Percentiles rank a stretch among this genome's conserved stretches.
Conservation (phyloP, 306 rosid species). For the Cicer pinnatifidum region DNA sequence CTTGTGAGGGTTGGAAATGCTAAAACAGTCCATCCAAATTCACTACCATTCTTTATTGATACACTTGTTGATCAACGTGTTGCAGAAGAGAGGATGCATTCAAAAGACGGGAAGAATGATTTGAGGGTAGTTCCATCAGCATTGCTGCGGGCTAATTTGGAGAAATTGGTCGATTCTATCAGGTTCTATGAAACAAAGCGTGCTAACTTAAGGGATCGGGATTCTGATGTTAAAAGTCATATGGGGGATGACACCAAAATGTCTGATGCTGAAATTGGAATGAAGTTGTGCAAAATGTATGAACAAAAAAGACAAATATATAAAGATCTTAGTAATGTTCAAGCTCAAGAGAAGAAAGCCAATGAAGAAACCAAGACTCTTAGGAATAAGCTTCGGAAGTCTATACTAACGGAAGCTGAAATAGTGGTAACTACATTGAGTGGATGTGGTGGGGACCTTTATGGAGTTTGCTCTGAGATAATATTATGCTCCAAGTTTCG, state of each 20-base stretch:
- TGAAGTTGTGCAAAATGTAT: slow-evolving; percentile 70
- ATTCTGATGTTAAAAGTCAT: slow-evolving; percentile 52
- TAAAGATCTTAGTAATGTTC: slow-evolving; percentile 76
- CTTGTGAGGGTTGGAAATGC: slow-evolving; percentile 96
- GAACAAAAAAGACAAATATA: slow-evolving; percentile 87
- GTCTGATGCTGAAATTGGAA: slow-evolving; percentile 67
- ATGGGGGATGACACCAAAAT: slow-evolving; percentile 63
- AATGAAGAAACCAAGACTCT: slow-evolving; percentile 75
- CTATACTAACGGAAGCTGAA: slow-evolving; percentile 91
- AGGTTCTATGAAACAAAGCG: slow-evolving; percentile 83
- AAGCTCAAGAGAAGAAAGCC: slow-evolving; percentile 79
- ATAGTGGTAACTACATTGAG: slow-evolving; percentile 90
- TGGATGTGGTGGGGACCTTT: slow-evolving; percentile 92
- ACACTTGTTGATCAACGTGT: slow-evolving; percentile 89
- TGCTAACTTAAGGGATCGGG: slow-evolving; percentile 68
- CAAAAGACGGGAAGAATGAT: slow-evolving; percentile 60
- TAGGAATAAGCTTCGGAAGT: slow-evolving; percentile 75
- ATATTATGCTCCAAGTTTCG: slow-evolving; percentile 73
- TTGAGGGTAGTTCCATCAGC: slow-evolving; percentile 56
- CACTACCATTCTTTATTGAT: slow-evolving; percentile 88
- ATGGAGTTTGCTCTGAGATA: slow-evolving; percentile 86
- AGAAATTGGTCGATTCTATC: slow-evolving; percentile 77
- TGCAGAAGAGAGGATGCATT: slow-evolving; percentile 72
- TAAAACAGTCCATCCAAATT: slow-evolving; percentile 85
- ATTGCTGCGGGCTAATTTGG: slow-evolving; percentile 72